Conservation (phyloP, 2,329 filamentous ascomycete genomes). For the Monilinia aucupariae region DNA sequence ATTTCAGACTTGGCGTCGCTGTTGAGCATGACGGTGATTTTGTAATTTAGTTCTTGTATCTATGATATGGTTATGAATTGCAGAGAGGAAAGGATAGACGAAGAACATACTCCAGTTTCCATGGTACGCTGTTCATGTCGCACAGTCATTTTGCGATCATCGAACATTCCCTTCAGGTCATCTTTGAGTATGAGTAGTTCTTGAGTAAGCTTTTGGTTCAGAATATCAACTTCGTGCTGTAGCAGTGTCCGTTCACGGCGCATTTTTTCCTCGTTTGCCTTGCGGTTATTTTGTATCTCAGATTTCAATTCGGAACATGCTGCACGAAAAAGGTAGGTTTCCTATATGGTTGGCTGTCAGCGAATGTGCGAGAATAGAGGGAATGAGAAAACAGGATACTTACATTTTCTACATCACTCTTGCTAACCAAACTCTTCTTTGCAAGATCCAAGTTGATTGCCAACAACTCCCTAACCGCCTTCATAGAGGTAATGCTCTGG, state of each 20-base stretch:
- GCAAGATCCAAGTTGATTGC: slow-evolving; percentile 77
- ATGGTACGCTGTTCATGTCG: slow-evolving; percentile 79
- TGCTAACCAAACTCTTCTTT: slow-evolving; percentile 74
- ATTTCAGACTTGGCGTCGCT: slow-evolving; percentile 90
- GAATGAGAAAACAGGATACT: background rate
- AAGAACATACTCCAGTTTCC: slow-evolving; percentile 65
- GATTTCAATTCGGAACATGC: slow-evolving; percentile 88
- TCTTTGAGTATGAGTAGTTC: slow-evolving; percentile 79
- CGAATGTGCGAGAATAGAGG: background rate
- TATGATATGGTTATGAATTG: slow-evolving; percentile 34
- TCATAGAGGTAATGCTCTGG: slow-evolving; percentile 86
- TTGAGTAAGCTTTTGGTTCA: slow-evolving; percentile 78
- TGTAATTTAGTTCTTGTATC: slow-evolving; percentile 94
- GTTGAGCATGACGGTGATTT: slow-evolving; percentile 85
- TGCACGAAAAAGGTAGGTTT: slow-evolving; percentile 88
- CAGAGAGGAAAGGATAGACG: background rate
- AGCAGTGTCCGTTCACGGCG: slow-evolving; percentile 77
- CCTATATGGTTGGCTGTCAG: slow-evolving; percentile 38
- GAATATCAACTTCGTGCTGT: slow-evolving; percentile 92
- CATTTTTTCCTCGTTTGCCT: slow-evolving; percentile 72
- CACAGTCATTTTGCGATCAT: slow-evolving; percentile 90
- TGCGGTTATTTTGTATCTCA: slow-evolving; percentile 74
- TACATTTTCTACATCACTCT: slow-evolving; percentile 84
- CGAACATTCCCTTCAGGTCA: slow-evolving; percentile 91
- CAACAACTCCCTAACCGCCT: slow-evolving; percentile 74